These are phyloP conservation scores for Colletotrichum tropicicola DNA, from an alignment of 2,329 filamentous ascomycete species.

Conservation along the genomic window DNA sequence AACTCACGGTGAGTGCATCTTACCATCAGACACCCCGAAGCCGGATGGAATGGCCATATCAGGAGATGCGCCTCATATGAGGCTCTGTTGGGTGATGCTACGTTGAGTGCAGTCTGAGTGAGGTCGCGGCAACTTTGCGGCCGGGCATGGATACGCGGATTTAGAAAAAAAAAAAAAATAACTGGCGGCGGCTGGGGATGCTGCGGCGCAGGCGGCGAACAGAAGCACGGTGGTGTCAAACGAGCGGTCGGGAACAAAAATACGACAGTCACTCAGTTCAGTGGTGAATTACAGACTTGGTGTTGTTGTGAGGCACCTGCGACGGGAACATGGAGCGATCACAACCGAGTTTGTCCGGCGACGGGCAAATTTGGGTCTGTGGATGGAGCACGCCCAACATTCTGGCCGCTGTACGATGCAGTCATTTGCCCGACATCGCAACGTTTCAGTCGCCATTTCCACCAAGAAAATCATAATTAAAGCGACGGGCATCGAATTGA, in stretches of 20 bases:
- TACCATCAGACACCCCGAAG: constrained; percentile 46
- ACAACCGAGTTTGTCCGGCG: constrained; percentile 30
- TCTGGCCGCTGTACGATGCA: constrained; percentile 6
- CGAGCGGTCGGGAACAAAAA: background rate
- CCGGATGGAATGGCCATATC: constrained; percentile 35
- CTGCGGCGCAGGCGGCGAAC: no score
- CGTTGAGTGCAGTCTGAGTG: constrained; percentile 23
- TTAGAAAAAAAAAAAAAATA: no score
- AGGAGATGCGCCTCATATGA: constrained; percentile 17
- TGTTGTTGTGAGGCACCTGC: constrained; percentile 12
- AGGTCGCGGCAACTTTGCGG: constrained; percentile 18
- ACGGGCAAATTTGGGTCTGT: constrained; percentile 30
- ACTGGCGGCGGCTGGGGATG: no score
- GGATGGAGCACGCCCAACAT: constrained; percentile 26
- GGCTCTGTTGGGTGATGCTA: constrained; percentile 13
- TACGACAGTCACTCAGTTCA: no score
- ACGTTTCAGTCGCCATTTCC: background rate
- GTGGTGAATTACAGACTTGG: background rate
- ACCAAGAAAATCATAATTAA: background rate
- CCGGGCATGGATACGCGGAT: constrained; percentile 20
- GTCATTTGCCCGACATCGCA: constrained; percentile 22
- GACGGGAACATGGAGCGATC: constrained; percentile 21
- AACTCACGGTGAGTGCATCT: constrained; percentile 1
- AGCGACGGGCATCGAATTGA: constrained; percentile 21
- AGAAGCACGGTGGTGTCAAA: background rate